Percentiles rank a stretch among this genome's conserved stretches.
These are phyloP conservation scores for Chlamydomonas schloesseri DNA, from an alignment of 139 green algal species.

Conservation along the genomic window DNA sequence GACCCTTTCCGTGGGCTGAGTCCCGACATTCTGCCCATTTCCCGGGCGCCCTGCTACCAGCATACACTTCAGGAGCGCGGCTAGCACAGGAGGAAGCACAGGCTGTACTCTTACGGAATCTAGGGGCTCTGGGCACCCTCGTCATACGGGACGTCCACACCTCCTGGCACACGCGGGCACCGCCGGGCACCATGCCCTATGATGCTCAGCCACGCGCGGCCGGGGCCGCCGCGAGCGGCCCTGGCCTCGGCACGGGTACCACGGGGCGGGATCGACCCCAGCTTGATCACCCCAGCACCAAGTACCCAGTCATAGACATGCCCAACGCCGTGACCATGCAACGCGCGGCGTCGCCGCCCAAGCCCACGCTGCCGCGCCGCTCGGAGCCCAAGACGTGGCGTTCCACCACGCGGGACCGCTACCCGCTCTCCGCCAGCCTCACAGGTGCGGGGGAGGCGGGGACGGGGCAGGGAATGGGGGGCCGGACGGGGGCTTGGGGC, in stretches of 20 bases:
- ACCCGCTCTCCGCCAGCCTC: slow-evolving; percentile 60
- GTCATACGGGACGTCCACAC: no score
- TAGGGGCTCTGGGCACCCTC: no score
- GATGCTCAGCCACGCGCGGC: neutral
- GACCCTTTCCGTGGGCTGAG: no score
- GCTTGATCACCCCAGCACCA: slow-evolving; percentile 36
- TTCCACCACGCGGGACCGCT: slow-evolving; percentile 57
- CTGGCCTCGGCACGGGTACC: neutral
- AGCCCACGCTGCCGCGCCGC: slow-evolving; percentile 45
- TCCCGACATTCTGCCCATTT: no score
- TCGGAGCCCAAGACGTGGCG: slow-evolving; percentile 41
- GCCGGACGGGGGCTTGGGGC: no score
- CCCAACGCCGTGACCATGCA: slow-evolving; percentile 37
- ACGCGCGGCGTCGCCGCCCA: slow-evolving; percentile 23
- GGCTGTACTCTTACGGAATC: no score
- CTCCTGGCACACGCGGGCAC: no score
- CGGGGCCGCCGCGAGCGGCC: no score
- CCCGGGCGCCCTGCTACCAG: no score
- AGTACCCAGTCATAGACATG: slow-evolving; percentile 34
- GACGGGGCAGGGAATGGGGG: no score
- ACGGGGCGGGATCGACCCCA: neutral
- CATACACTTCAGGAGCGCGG: no score
- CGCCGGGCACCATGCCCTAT: slow-evolving; percentile 19
- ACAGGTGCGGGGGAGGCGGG: slow-evolving; percentile 49
- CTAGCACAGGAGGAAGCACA: no score